Base-by-base conservation (phyloP, 2,329 filamentous ascomycete species). In the Talaromyces albobiverticillius region DNA sequence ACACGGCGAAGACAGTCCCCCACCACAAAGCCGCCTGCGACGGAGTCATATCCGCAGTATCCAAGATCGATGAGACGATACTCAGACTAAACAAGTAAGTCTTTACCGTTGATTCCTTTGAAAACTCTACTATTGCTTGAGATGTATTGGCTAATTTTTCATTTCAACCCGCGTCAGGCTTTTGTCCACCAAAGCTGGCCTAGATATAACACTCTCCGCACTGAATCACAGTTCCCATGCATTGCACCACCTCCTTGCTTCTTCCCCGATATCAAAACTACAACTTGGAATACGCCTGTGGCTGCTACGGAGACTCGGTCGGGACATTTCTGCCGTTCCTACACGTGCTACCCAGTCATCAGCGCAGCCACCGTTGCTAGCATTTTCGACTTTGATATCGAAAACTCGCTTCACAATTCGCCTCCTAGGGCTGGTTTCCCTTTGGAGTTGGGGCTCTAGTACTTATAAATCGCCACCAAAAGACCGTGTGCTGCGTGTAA, bases 371-470 rank as follows among this genome's bases (percentile, higher is more conserved):
- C 77, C 83, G 8, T 69, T 75, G 41, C 71, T 83, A 34, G 77
- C 82, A 14, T 67, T 73, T 47, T 69, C 65, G 46, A 63, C 66
- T 29, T 65, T 75, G 54, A 81, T 63, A 75, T 90, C 66, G 7
- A 72, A 76, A 60, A 73, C 71, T 16, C 74, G 75, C 50, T 76
- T 80, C 76, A 71, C 79, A 74, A 65, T 77, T 34, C 72, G 75
- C 13, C 78, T 95, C 13, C 83, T 85, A 16, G 78, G 72, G 31
- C 75, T 93, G 51, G 78, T 94, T 45, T 82, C 91, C 0, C 78
- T 96, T 26, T 95, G 89, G 87, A 86, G 63, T 64, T 96, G 66
- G 85, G 85, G 48, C 78, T 95, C 69, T 88, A 89, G 71, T 76
- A 85, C 60, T 52, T 74, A 85, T 62, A 70, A 68, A 50, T 71